These are phyloP conservation scores for Alternaria burnsii DNA, from an alignment of 2,329 filamentous ascomycete genomes.

Conservation along the genomic window DNA sequence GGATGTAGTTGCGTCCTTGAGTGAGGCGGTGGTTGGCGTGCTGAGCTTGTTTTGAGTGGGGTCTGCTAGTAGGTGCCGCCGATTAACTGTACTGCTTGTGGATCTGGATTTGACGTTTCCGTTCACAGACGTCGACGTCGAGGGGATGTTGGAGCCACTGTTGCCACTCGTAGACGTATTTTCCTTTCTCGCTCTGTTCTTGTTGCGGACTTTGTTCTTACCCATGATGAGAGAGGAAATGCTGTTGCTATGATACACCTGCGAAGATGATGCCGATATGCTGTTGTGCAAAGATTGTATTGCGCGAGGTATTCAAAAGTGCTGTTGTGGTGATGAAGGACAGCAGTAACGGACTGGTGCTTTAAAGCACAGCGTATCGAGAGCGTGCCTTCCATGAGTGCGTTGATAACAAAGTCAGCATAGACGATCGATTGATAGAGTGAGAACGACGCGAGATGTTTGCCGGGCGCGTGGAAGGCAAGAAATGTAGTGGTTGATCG, in stretches of 20 bases:
- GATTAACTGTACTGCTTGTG: not conserved
- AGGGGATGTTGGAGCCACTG: not conserved
- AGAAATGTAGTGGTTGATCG: not conserved
- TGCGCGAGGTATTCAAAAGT: slow-evolving; percentile 20
- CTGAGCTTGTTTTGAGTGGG: not conserved
- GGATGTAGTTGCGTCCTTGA: not conserved
- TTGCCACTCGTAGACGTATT: not conserved
- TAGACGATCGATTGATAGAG: not conserved
- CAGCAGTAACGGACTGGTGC: not conserved
- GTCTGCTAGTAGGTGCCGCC: not conserved
- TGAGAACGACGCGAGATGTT: not conserved
- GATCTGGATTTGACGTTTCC: not conserved
- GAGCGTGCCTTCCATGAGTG: slow-evolving; percentile 19
- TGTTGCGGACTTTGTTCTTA: slow-evolving; percentile 18
- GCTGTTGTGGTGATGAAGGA: slow-evolving; percentile 16
- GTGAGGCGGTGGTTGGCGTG: not conserved
- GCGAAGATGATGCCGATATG: slow-evolving; percentile 33
- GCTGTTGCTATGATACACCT: slow-evolving; percentile 32
- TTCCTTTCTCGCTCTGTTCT: slow-evolving; percentile 8
- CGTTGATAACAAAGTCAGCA: slow-evolving; percentile 2
- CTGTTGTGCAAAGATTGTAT: slow-evolving; percentile 32
- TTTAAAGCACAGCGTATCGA: slow-evolving; percentile 1
- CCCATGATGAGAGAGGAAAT: slow-evolving; percentile 33
- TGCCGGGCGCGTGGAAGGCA: slow-evolving; percentile 1
- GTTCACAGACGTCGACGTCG: not conserved